Conservation (phyloP, 495 filamentous ascomycete genomes). For the Talaromyces wortmannii region DNA sequence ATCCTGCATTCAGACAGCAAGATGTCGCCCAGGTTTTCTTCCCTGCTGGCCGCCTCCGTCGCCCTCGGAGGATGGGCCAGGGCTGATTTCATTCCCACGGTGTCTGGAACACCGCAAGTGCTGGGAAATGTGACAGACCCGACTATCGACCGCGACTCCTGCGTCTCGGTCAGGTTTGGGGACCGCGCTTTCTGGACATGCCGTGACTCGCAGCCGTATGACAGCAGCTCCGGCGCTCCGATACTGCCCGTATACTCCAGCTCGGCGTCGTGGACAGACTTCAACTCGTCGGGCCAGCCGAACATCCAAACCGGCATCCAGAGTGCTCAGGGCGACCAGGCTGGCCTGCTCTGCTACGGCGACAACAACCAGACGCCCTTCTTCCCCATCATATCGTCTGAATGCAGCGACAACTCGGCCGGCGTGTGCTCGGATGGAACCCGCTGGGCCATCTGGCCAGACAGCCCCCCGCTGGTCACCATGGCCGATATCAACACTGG, state of each 20-base stretch:
- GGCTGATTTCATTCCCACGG: constrained; percentile 1
- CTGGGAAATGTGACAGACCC: constrained; percentile 22
- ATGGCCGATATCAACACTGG: constrained; percentile 7
- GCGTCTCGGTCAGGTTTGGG: constrained; percentile 17
- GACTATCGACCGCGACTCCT: constrained; percentile 19
- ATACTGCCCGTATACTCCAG: constrained; percentile 13
- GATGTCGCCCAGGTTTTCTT: too few relatives aligned
- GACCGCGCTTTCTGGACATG: constrained; percentile 20
- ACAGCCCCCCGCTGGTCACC: constrained; percentile 18
- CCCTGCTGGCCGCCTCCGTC: too few relatives aligned
- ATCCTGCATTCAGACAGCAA: too few relatives aligned
- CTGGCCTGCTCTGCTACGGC: constrained; percentile 12
- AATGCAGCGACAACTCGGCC: constrained; percentile 12
- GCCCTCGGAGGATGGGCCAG: neutral
- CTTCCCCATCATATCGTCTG: constrained; percentile 12
- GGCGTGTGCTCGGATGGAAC: constrained; percentile 16
- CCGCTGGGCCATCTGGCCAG: constrained; percentile 20
- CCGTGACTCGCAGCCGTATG: constrained; percentile 16
- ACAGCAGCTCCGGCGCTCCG: constrained; percentile 8
- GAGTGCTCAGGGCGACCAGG: neutral
- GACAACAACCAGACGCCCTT: constrained; percentile 13
- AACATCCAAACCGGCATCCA: constrained; percentile 1
- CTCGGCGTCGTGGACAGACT: constrained; percentile 19
- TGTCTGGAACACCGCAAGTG: constrained; percentile 8
- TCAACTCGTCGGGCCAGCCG: constrained; percentile 9